Evolutionary conservation across 2,329 filamentous ascomycete species (phyloP).

Genomic region (Emericellopsis atlantica): DNA sequence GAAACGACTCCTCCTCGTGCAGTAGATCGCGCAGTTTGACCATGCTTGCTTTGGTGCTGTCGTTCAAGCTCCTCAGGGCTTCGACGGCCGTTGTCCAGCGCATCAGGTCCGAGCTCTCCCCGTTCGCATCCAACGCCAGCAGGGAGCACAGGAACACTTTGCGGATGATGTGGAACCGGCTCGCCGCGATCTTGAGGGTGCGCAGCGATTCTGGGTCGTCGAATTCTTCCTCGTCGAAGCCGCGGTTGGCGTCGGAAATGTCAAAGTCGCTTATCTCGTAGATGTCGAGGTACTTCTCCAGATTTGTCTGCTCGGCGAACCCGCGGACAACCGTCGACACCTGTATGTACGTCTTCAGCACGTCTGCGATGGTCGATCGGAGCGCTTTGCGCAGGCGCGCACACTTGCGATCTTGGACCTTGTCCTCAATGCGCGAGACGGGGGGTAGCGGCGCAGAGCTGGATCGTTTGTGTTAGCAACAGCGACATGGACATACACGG

Average conservation of each 20-base stretch:
- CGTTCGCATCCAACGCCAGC: constrained; percentile 72
- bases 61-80: constrained; percentile 54
- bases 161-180: constrained; percentile 66
- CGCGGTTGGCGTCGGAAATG: constrained; percentile 54
- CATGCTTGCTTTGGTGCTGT: constrained; percentile 48
- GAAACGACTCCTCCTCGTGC: constrained; percentile 62
- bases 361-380: constrained; percentile 53
- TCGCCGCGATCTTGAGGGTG: constrained; percentile 68
- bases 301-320: constrained; percentile 65
- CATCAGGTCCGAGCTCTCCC: constrained; percentile 61
- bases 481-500: background rate
- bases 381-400: constrained; percentile 67
- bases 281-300: constrained; percentile 88
- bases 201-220: constrained; percentile 71
- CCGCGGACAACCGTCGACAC: constrained; percentile 56
- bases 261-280: constrained; percentile 69
- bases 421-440: constrained; percentile 82
- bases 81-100: constrained; percentile 72
- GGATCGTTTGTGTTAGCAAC: constrained; percentile 7
- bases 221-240: constrained; percentile 53
- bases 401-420: constrained; percentile 67
- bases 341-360: constrained; percentile 60
- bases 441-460: constrained; percentile 84
- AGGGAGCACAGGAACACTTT: constrained; percentile 84
- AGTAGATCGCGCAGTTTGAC: constrained; percentile 57